Base-by-base conservation (phyloP, 2,329 filamentous ascomycete genomes). In the Amauroascus niger region DNA sequence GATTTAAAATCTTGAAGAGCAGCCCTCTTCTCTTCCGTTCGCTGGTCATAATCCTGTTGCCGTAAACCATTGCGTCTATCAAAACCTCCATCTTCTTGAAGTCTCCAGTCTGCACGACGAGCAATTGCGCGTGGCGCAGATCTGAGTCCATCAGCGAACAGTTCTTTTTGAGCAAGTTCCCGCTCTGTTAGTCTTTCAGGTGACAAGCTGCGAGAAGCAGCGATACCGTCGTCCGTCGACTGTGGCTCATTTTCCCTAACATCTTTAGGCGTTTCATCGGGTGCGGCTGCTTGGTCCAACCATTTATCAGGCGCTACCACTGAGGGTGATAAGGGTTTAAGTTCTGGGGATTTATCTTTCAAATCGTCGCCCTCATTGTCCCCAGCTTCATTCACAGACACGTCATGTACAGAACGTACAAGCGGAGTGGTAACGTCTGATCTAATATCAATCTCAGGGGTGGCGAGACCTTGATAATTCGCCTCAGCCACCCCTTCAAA, bases 381-480 rank as follows among this genome's bases (percentile, higher is more conserved):
- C 14, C 16, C 40, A 46, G 18, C 5, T 28, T 46, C 30, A 26
- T 5, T 20, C 28, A 11, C 18, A 30, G 40, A 9, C n/a, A 24
- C 26, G 57, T 72, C 70, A 20, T 68, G 67, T n/a, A 73, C 58
- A 33, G 78, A 76, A 53, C 72, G 69, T 5, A 74, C 78, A 51
- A 80, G 70, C 26, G 78, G 78, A 16, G 78, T 81, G 14, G 77
- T 72, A 63, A 79, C 71, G 58, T 79, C 79, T 1, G 78, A 80
- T 14, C 74, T 74, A 61, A 72, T 78, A 56, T 79, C 77, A 9
- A 63, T 55, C 24, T 73, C 70, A 26, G 64, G 59, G 20, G 65
- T 62, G 11, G 61, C 45, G 56, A 62, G 62, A 63, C 55, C 62
- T 58, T 66, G 60, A 20, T 61, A 61, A 55, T 68, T 66, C 18